Evolutionary conservation across 148 eudicot genomes (phyloP).

Genomic region (Cornus florida): DNA sequence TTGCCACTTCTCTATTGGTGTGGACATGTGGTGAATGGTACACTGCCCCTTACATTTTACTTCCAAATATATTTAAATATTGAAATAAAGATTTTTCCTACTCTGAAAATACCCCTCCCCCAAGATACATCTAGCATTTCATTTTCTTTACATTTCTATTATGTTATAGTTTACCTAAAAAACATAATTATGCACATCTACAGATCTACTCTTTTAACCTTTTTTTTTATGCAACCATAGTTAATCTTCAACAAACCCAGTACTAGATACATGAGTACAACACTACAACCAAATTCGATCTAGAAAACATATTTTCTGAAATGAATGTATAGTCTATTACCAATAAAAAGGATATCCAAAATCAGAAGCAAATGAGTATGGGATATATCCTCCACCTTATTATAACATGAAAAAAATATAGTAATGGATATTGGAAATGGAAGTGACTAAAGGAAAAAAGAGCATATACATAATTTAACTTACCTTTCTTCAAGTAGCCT

Average conservation of each 20-base stretch:
- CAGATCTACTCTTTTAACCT: too few species aligned
- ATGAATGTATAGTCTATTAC: background rate
- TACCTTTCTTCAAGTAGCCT: slow-evolving; percentile 94
- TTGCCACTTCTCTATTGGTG: background rate
- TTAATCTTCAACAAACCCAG: background rate
- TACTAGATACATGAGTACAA: background rate
- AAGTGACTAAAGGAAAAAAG: background rate
- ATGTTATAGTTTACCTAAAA: too few species aligned
- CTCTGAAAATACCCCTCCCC: background rate
- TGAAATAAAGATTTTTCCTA: background rate
- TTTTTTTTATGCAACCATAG: background rate
- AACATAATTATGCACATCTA: too few species aligned
- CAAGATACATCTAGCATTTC: background rate
- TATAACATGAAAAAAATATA: background rate
- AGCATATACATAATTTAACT: slow-evolving; percentile 27
- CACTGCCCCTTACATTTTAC: background rate
- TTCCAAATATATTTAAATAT: background rate
- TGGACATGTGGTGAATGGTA: background rate
- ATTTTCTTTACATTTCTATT: too few species aligned
- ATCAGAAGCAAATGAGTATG: background rate
- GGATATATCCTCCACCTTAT: background rate
- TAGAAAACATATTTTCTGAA: background rate
- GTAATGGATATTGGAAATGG: background rate
- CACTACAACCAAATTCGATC: background rate
- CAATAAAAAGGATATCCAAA: background rate